These are phyloP conservation scores for Colletotrichum incanum DNA, from an alignment of 2,329 filamentous ascomycete species.

Conservation along the genomic window DNA sequence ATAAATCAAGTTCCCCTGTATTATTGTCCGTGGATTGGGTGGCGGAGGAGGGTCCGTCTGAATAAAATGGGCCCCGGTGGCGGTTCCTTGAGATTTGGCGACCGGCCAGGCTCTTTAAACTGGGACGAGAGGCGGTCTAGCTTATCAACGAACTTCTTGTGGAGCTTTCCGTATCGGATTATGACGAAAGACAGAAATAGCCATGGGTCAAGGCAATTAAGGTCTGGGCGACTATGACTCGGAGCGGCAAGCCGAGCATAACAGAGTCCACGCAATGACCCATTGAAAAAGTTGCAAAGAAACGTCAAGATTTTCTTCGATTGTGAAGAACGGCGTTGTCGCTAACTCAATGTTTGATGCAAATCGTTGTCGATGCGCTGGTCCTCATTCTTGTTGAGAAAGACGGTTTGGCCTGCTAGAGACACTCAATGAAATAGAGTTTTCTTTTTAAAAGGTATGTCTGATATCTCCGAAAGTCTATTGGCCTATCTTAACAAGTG, in stretches of 20 bases:
- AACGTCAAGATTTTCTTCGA: background rate
- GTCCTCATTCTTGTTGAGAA: background rate
- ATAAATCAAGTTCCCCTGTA: constrained; percentile 25
- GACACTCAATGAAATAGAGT: constrained; percentile 4
- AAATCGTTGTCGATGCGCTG: background rate
- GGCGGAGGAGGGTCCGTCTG: constrained; percentile 15
- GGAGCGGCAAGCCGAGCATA: background rate
- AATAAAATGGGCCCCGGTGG: constrained; percentile 21
- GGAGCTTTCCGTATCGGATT: background rate
- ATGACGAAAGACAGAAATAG: background rate
- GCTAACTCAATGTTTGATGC: background rate
- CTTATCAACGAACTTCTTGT: constrained; percentile 6
- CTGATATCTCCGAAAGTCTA: background rate
- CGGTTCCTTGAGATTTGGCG: constrained; percentile 2
- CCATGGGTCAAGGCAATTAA: constrained; percentile 13
- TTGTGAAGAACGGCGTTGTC: background rate
- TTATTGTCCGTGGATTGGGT: constrained; percentile 11
- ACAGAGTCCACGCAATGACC: background rate
- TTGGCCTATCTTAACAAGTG: background rate
- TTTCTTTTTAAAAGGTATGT: background rate
- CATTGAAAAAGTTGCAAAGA: background rate
- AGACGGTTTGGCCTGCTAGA: background rate
- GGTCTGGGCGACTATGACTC: constrained; percentile 5
- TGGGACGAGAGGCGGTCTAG: constrained; percentile 28
- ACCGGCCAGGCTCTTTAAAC: constrained; percentile 7